Base-by-base conservation (phyloP, 2,329 filamentous ascomycete genomes). In the Lecanoromycetidae sp. region DNA sequence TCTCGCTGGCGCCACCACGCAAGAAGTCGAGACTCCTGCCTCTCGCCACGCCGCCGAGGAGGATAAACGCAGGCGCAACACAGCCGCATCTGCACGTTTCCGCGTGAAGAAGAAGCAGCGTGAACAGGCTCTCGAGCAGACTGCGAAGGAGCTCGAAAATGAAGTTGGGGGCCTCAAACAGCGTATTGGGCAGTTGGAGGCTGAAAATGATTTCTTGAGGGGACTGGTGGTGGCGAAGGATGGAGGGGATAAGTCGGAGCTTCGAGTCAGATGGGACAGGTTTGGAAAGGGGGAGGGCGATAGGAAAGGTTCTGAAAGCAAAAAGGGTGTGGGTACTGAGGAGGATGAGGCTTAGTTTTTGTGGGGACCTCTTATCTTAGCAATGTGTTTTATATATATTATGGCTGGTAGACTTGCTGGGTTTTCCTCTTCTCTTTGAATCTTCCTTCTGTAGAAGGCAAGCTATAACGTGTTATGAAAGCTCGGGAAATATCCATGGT, bases 81-180 rank as follows among this genome's bases (percentile, higher is more conserved):
- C 87, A 2, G 87, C 87, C 26, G 87, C 87, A 46, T 87, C 82
- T 55, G 87, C 87, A 15, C 82, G 87, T 41, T 94, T 94, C 74
- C 82, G 87, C 50, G 79, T 91, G 62, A 94, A 94, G 79, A 94
- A 94, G 81, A 94, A 94, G 77, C 85, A 91, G 68, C 82, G 87
- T 42, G 87, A 94, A 70, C 84, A 88, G 64, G 82, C 84, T 7
- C 77, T 93, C 44, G 85, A 90, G 65, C 79, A 79, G 59, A 82
- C 79, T 3, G 81, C 86, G 57, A 87, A 87, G 65, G 87, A 93
- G 56, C 84, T 90, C 67, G 77, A 77, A 23, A 84, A 91, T 37
- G 87, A 87, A 67, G 83, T 88, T 43, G 71, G 76, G 15, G 70
- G 71, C 15, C 73, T 94, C 5, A 84, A 93, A 66, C 74, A 74